Conservation (phyloP, 805 yeast genomes). For the Blastobotrys parvus region DNA sequence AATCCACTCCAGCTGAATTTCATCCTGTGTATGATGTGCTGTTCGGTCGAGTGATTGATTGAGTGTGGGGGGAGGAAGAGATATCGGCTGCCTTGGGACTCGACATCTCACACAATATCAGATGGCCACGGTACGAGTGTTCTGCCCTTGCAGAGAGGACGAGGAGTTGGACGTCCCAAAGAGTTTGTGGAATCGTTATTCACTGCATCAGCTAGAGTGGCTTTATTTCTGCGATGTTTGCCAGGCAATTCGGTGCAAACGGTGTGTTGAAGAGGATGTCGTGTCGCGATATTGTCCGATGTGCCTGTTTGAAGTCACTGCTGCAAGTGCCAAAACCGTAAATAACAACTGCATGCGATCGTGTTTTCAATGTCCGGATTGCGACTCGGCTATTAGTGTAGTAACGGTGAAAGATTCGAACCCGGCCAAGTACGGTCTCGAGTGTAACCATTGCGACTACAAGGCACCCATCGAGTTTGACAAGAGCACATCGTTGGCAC, state of each 20-base stretch:
- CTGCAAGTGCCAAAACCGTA: slow-evolving; percentile 18
- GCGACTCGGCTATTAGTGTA: slow-evolving; percentile 18
- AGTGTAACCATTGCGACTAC: slow-evolving; percentile 23
- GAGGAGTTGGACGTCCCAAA: slow-evolving; percentile 12
- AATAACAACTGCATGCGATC: slow-evolving; percentile 27
- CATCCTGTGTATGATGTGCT: no score
- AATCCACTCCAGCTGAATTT: no score
- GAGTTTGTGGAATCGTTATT: slow-evolving; percentile 14
- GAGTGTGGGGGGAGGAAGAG: no score
- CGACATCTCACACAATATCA: no score
- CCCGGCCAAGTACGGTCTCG: slow-evolving; percentile 9
- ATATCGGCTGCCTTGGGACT: no score
- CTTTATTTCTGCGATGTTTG: slow-evolving; percentile 33
- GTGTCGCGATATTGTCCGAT: slow-evolving; percentile 29
- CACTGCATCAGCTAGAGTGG: slow-evolving; percentile 21
- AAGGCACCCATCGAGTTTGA: neutral
- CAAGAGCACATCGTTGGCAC: neutral
- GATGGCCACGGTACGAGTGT: no score
- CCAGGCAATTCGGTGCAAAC: slow-evolving; percentile 27
- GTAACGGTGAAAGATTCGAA: slow-evolving; percentile 1
- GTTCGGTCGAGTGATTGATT: no score
- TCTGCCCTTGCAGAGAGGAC: slow-evolving; percentile 4
- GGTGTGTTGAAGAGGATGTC: slow-evolving; percentile 29
- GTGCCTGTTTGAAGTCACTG: slow-evolving; percentile 28
- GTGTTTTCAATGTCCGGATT: slow-evolving; percentile 30